Evolutionary conservation across 169 alveolate genomes (phyloP).

Genomic region (Ichthyophthirius multifiliis): DNA sequence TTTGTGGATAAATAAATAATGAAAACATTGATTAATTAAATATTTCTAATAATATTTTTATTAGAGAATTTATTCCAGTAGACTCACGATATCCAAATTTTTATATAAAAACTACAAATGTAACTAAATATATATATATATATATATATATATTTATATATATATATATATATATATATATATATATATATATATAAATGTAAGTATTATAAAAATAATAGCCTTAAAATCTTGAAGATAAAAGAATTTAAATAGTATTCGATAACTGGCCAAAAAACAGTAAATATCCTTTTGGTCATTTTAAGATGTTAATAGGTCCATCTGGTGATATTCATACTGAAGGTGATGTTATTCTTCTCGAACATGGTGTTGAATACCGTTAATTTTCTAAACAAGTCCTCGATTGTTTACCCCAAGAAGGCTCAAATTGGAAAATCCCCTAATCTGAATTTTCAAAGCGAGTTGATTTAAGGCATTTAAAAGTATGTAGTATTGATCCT

Average conservation of each 20-base stretch:
- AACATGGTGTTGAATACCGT: slow-evolving; percentile 74
- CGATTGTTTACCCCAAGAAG: slow-evolving; percentile 90
- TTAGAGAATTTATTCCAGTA: slow-evolving; percentile 89
- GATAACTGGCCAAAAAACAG: slow-evolving; percentile 27
- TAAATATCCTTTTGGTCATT: slow-evolving; percentile 47
- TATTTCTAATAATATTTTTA: slow-evolving; percentile 42
- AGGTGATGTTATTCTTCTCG: slow-evolving; percentile 74
- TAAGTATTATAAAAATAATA: slow-evolving; percentile 26
- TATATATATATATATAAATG: slow-evolving; percentile 28
- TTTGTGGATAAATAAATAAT: slow-evolving; percentile 90
- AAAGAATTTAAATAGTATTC: slow-evolving; percentile 76
- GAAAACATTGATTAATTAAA: slow-evolving; percentile 30
- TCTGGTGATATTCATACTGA: slow-evolving; percentile 55
- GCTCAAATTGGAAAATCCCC: slow-evolving; percentile 83
- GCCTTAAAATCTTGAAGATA: slow-evolving; percentile 61
- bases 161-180: slow-evolving; percentile 37
- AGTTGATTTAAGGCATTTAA: slow-evolving; percentile 81
- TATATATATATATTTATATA: slow-evolving; percentile 16
- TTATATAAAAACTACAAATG: slow-evolving; percentile 88
- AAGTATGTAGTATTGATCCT: slow-evolving; percentile 97
- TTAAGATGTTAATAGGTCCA: slow-evolving; percentile 53
- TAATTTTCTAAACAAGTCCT: slow-evolving; percentile 90
- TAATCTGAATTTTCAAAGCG: slow-evolving; percentile 76
- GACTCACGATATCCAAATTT: slow-evolving; percentile 78
- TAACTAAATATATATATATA: slow-evolving; percentile 44